Conservation (phyloP, 441 rosid species). For the Isatis lusitanica region DNA sequence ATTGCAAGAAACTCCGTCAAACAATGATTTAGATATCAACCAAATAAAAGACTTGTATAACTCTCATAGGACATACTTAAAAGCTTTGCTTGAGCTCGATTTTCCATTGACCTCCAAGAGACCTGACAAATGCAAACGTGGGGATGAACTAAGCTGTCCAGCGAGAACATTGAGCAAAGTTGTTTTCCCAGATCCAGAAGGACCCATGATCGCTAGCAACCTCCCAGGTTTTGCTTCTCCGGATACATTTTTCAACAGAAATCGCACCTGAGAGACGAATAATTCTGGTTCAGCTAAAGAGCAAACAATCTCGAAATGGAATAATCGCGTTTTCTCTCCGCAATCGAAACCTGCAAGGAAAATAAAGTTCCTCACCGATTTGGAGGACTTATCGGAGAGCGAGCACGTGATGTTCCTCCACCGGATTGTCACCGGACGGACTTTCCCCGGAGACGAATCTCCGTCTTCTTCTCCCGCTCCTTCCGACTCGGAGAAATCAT, state of each 20-base stretch:
- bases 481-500: conserved; percentile 32
- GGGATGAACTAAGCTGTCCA: conserved; percentile 70
- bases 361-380: conserved; percentile 52
- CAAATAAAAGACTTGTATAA: background rate
- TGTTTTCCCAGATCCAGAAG: conserved; percentile 96
- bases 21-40: conserved; percentile 1
- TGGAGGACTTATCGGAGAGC: conserved; percentile 69
- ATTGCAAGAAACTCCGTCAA: conserved; percentile 26
- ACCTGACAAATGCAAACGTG: conserved; percentile 75
- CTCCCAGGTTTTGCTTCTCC: conserved; percentile 97
- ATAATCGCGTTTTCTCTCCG: background rate
- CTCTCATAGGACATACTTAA: conserved; percentile 49
- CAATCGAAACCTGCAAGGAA: conserved; percentile 18
- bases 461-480: conserved; percentile 33
- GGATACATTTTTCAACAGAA: conserved; percentile 70
- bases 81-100: conserved; percentile 60
- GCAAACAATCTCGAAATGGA: background rate
- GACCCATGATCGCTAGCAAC: conserved; percentile 92
- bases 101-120: conserved; percentile 84
- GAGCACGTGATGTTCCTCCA: conserved; percentile 88
- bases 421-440: conserved; percentile 71
- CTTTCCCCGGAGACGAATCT: conserved; percentile 49
- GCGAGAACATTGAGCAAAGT: conserved; percentile 89
- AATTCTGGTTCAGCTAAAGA: background rate
- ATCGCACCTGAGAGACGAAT: conserved; percentile 56